Evolutionary conservation across 1,139 yeast genomes (phyloP).

Genomic region (Pichia sp.): DNA sequence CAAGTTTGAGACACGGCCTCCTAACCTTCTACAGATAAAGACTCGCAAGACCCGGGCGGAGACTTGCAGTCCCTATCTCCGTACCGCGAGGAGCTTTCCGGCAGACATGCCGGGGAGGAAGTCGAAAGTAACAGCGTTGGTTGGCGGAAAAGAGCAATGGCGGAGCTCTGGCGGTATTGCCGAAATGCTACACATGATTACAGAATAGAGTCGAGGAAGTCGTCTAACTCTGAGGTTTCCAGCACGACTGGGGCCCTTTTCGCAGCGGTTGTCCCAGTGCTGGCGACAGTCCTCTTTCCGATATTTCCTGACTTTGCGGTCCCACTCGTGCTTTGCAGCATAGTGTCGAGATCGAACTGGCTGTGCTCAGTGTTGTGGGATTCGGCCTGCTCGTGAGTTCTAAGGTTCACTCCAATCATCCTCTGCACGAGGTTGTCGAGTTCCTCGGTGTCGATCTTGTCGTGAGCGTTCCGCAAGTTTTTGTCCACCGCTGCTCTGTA

Average conservation of each 20-base stretch:
- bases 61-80: too few species aligned
- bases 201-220: constrained; percentile 12
- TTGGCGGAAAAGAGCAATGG: background rate
- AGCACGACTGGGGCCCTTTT: background rate
- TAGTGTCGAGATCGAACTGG: background rate
- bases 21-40: too few species aligned
- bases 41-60: too few species aligned
- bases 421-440: constrained; percentile 22
- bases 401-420: constrained; percentile 14
- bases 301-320: background rate
- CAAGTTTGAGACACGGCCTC: too few species aligned
- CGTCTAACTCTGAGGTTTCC: constrained; percentile 7
- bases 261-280: background rate
- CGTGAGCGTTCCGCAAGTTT: constrained; percentile 5
- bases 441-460: constrained; percentile 16
- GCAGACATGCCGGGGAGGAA: too few species aligned
- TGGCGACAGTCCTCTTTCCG: too few species aligned
- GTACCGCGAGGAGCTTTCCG: too few species aligned
- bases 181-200: background rate
- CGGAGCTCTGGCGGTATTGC: background rate
- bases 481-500: constrained; percentile 20
- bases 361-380: background rate
- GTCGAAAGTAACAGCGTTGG: too few species aligned
- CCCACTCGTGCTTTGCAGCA: background rate
- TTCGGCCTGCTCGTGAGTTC: background rate